Conservation (phyloP, 1,284 basidiomycete genomes). For the Ustilago crameri region DNA sequence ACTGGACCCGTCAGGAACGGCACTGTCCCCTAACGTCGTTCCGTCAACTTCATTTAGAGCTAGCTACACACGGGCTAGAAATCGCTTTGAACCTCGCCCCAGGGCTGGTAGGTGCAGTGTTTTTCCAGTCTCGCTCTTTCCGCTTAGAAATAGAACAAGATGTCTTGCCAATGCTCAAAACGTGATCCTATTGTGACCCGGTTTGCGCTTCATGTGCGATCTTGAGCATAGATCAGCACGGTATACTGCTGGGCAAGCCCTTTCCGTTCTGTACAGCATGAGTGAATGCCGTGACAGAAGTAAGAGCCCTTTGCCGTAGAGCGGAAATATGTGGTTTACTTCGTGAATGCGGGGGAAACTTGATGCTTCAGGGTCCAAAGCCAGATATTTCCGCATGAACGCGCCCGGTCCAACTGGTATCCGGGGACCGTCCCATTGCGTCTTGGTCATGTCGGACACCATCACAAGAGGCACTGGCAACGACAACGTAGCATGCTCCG, state of each 20-base stretch:
- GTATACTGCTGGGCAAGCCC: too few species aligned
- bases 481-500: not conserved
- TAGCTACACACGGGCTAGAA: not conserved
- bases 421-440: not conserved
- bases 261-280: too few species aligned
- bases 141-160: not conserved
- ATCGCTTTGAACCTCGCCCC: not conserved
- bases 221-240: not conserved
- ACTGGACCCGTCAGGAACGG: slow-evolving; percentile 53
- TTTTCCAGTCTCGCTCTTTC: too few species aligned
- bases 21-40: slow-evolving; percentile 30
- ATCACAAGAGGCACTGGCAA: not conserved
- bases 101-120: too few species aligned
- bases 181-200: too few species aligned
- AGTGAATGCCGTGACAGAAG: too few species aligned
- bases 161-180: not conserved
- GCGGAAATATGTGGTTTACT: not conserved
- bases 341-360: not conserved
- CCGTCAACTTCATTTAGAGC: too few species aligned
- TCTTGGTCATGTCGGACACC: not conserved
- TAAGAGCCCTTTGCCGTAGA: too few species aligned
- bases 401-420: not conserved
- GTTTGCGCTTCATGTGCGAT: not conserved
- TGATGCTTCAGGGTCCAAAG: slow-evolving; percentile 1
- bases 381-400: not conserved